phyloP scores from a whole-genome alignment of 768 basidiomycete genomes.

The Amanita exitialis region DNA sequence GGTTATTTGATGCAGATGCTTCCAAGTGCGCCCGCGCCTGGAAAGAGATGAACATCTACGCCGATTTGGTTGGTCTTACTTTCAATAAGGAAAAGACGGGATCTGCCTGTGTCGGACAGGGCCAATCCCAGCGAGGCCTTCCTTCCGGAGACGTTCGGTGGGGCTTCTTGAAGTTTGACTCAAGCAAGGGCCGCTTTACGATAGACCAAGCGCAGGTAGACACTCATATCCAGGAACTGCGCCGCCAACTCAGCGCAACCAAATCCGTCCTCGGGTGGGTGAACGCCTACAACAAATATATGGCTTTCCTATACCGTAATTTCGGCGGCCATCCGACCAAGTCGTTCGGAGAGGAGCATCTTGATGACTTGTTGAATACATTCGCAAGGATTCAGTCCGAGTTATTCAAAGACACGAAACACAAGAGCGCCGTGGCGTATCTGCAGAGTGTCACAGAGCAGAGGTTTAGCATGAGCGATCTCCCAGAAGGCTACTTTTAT shows the following conservation, averaged over 20 bases:
- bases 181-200: conserved; percentile 18
- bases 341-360: conserved; percentile 21
- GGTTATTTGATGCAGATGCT: conserved; percentile 28
- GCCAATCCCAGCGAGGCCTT: conserved; percentile 7
- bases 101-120: conserved; percentile 23
- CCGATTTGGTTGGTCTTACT: conserved; percentile 26
- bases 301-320: conserved; percentile 25
- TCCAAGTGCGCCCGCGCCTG: conserved; percentile 25
- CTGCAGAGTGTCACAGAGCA: conserved; percentile 13
- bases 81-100: conserved; percentile 35
- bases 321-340: conserved; percentile 24
- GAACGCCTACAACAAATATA: conserved; percentile 29
- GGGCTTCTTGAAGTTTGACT: conserved; percentile 31
- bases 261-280: conserved; percentile 29
- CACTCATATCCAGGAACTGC: conserved; percentile 26
- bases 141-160: conserved; percentile 27
- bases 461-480: conserved; percentile 20
- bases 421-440: conserved; percentile 15
- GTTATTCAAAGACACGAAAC: conserved; percentile 16
- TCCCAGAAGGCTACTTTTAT: conserved; percentile 32
- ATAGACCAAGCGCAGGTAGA: conserved; percentile 27
- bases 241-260: conserved; percentile 23
- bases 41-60: conserved; percentile 32
- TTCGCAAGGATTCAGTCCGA: conserved; percentile 23
- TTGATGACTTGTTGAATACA: conserved; percentile 22